Conservation (phyloP, 352 stramenopile genomes). For the Pythium brachiatum region DNA sequence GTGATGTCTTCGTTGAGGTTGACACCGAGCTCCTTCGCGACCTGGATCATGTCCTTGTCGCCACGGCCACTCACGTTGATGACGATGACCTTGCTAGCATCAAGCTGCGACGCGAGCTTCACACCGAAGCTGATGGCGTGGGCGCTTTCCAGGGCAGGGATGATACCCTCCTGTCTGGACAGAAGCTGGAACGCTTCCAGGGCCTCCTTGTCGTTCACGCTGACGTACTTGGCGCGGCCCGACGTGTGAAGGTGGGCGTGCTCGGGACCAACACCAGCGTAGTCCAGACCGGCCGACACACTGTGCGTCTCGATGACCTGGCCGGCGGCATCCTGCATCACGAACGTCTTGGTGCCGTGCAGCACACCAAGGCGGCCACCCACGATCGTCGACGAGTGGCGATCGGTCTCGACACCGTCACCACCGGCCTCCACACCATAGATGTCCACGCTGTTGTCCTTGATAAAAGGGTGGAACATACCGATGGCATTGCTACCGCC, state of each 20-base stretch:
- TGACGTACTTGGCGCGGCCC: constrained; percentile 94
- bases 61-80: constrained; percentile 98
- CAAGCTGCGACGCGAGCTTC: constrained; percentile 89
- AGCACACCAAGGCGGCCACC: constrained; percentile 94
- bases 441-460: constrained; percentile 92
- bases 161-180: constrained; percentile 96
- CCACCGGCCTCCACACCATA: constrained; percentile 97
- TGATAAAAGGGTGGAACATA: constrained; percentile 97
- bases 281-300: constrained; percentile 96
- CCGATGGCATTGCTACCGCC: constrained; percentile 99
- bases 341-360: constrained; percentile 96
- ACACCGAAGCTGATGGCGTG: constrained; percentile 96
- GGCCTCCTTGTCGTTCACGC: constrained; percentile 96
- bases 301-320: constrained; percentile 96
- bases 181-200: constrained; percentile 96
- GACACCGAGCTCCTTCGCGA: constrained; percentile 95
- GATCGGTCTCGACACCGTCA: constrained; percentile 83
- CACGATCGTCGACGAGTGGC: constrained; percentile 95
- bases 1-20: constrained; percentile 86
- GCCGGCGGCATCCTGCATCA: constrained; percentile 95
- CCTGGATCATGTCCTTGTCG: constrained; percentile 99
- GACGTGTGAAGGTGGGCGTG: constrained; percentile 97
- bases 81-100: constrained; percentile 91
- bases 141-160: constrained; percentile 95
- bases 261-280: constrained; percentile 96